A percentile compares a stretch with the other conserved stretches of the same genome.
These are phyloP conservation scores for Golubevia pallescens DNA, from an alignment of 1,284 basidiomycete species.

Conservation along the genomic window DNA sequence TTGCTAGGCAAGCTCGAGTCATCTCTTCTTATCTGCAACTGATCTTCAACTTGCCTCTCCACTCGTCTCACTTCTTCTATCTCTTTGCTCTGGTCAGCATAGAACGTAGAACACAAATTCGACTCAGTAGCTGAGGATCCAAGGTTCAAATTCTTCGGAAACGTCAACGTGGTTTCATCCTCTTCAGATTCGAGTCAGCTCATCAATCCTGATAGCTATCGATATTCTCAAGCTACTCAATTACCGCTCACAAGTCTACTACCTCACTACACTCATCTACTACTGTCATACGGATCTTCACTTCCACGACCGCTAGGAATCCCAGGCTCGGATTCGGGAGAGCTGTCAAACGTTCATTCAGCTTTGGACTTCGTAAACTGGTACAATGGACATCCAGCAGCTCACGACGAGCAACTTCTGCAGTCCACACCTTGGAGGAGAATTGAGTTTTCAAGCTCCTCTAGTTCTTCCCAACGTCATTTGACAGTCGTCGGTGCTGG, in stretches of 20 bases:
- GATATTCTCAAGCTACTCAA: slow-evolving; percentile 69
- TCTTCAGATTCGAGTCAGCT: slow-evolving; percentile 14
- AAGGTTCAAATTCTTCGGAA: slow-evolving; percentile 76
- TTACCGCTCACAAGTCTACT: slow-evolving; percentile 72
- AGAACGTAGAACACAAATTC: not conserved
- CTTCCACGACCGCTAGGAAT: slow-evolving; percentile 33
- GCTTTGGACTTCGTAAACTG: slow-evolving; percentile 61
- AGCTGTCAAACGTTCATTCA: slow-evolving; percentile 30
- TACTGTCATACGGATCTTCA: slow-evolving; percentile 81
- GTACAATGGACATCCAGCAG: slow-evolving; percentile 62
- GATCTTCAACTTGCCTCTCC: slow-evolving; percentile 11
- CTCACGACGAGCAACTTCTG: slow-evolving; percentile 30
- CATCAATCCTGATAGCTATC: slow-evolving; percentile 12
- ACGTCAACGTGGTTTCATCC: slow-evolving; percentile 74
- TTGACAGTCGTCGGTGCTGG: slow-evolving; percentile 56
- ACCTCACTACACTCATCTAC: slow-evolving; percentile 77
- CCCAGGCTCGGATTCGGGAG: slow-evolving; percentile 25
- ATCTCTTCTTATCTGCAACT: slow-evolving; percentile 25
- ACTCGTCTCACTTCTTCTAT: slow-evolving; percentile 11
- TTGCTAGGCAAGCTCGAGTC: slow-evolving; percentile 37
- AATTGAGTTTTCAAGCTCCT: not conserved
- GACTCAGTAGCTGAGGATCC: slow-evolving; percentile 37
- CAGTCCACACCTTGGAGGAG: slow-evolving; percentile 2
- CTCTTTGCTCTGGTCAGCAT: not conserved
- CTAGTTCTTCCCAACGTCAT: slow-evolving; percentile 20